These are phyloP conservation scores for Dissophora ornata DNA, from an alignment of 192 early-diverging fungal species.

Conservation along the genomic window DNA sequence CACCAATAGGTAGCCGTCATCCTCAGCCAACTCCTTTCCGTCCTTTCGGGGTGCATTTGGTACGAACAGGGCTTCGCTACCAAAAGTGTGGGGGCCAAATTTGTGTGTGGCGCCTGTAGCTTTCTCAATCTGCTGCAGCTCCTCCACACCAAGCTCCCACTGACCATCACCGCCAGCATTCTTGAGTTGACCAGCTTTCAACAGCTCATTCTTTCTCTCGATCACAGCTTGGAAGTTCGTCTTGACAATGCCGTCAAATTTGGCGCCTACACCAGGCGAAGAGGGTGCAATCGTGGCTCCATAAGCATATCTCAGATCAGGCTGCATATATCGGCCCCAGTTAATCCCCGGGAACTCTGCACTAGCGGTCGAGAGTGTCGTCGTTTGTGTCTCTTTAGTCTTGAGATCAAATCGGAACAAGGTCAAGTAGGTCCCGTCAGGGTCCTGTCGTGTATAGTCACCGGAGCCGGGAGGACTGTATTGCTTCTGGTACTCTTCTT, in stretches of 20 bases:
- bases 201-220: constrained; percentile 2
- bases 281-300: constrained; percentile 12
- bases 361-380: constrained; percentile 19
- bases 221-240: constrained; percentile 26
- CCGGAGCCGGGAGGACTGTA: constrained; percentile 24
- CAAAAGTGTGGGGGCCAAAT: constrained; percentile 35
- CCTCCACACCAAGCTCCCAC: constrained; percentile 28
- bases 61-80: constrained; percentile 33
- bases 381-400: constrained; percentile 27
- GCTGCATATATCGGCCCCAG: constrained; percentile 30
- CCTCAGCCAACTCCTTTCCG: constrained; percentile 10
- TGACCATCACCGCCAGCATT: constrained; percentile 20
- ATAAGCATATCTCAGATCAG: constrained; percentile 20
- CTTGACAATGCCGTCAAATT: constrained; percentile 36
- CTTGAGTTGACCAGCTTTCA: not conserved
- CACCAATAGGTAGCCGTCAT: constrained; percentile 36
- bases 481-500: constrained; percentile 13
- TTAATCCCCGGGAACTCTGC: constrained; percentile 40
- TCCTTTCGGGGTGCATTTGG: constrained; percentile 11
- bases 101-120: not conserved
- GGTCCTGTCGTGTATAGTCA: constrained; percentile 27
- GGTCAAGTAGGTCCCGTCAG: constrained; percentile 33
- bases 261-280: constrained; percentile 1
- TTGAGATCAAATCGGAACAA: constrained; percentile 42
- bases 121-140: constrained; percentile 7